Evolutionary conservation across 441 rosid species (phyloP).

Genomic region (Adansonia grandidieri): DNA sequence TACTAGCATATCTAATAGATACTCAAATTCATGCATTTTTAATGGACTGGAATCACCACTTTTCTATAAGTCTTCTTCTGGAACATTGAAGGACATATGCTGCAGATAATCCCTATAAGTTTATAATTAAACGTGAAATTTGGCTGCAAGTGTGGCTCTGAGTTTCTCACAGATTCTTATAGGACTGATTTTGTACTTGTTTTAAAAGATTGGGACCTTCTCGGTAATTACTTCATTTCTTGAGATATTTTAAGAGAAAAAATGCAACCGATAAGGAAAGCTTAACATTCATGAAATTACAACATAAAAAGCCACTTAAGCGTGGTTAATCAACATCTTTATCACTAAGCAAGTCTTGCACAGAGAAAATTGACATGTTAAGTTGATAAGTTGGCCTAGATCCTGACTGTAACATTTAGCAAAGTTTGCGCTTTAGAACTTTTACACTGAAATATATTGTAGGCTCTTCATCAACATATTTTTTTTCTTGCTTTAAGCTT

Average conservation of each 20-base stretch:
- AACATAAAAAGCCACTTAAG: neutral
- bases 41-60: neutral
- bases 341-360: neutral
- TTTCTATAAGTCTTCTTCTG: neutral
- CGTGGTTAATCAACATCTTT: constrained; percentile 9
- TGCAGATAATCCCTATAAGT: neutral
- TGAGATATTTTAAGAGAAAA: constrained; percentile 7
- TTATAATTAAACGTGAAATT: constrained; percentile 1
- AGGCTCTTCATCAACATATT: neutral
- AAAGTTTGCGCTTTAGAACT: neutral
- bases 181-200: neutral
- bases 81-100: neutral
- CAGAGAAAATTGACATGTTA: neutral
- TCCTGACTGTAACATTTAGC: neutral
- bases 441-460: neutral
- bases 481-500: constrained; percentile 9
- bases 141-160: neutral
- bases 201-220: neutral
- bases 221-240: neutral
- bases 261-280: neutral
- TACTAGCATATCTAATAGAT: neutral
- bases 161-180: constrained; percentile 2
- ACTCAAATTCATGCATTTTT: neutral
- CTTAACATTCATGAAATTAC: constrained; percentile 10
- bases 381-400: neutral